A percentile compares a stretch with the other conserved stretches of the same genome.
Conservation (phyloP, 1,284 basidiomycete genomes). For the Hymenochaete sp. region DNA sequence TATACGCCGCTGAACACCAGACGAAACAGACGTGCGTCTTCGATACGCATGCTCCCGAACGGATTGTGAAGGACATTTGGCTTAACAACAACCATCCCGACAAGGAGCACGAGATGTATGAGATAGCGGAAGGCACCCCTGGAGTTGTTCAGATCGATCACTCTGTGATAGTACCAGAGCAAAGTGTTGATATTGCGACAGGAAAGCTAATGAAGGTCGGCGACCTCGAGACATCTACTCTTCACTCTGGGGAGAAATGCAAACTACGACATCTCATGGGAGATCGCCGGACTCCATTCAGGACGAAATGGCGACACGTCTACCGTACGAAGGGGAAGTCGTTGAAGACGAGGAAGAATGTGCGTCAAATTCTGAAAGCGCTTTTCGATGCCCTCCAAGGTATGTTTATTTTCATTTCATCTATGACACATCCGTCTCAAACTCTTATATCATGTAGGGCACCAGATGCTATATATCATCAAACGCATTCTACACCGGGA, state of each 20-base stretch:
- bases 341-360: not conserved
- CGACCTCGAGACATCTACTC: no score
- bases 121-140: no score
- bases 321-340: not conserved
- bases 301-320: no score
- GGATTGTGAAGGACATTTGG: conserved; percentile 1
- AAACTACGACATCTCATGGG: no score
- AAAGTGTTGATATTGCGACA: no score
- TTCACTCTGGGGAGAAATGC: no score
- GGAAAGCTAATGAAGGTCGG: no score
- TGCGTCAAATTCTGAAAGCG: not conserved
- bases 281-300: no score
- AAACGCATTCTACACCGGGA: not conserved
- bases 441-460: not conserved
- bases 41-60: not conserved
- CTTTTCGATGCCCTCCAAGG: not conserved
- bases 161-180: no score
- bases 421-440: no score
- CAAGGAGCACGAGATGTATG: no score
- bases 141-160: no score
- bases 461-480: not conserved
- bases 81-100: not conserved
- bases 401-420: not conserved
- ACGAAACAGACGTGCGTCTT: conserved; percentile 1
- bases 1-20: not conserved